Evolutionary conservation across 306 rosid genomes (phyloP), one percentile per base, ranked within the genome.

Genomic region (Dalbergia cochinchinensis): DNA sequence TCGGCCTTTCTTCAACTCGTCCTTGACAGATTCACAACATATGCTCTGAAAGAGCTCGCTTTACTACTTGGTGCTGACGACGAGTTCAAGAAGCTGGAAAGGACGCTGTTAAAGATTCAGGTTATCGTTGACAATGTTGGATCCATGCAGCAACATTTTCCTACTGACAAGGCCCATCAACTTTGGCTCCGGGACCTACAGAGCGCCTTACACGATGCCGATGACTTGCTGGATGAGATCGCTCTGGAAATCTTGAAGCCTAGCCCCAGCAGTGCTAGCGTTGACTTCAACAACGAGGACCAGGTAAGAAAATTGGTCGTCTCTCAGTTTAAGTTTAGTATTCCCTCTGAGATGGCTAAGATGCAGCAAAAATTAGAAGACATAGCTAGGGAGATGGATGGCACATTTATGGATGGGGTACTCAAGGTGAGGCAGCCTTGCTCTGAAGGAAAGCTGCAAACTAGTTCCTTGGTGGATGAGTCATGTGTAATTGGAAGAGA

Each of bases 171-270:
- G 53, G 75, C 67, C 10, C 15, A 37, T 0, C 45, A 37, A 6
- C 20, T 68, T 33, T 73, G 72, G 75, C 80, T 80, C 12, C 11
- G 70, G 7, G 71, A 74, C 19, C 35, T 74, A 11, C 39, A 67
- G 16, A 19, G 5, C 7, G 10, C 42, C 3, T 18, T 67, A 0
- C 8, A 55, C 13, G 76, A 81, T 33, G 80, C 80, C 1, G 80
- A 81, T 13, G 80, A 81, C 19, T 45, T 81, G 0, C 45, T 74
- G 18, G 80, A 73, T 19, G 73, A 65, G 34, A 74, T 81, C 6
- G 74, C 9, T 15, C 2, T 81, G 14, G 76, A 50, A 54, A 13
- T 72, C 11, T 14, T 31, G 35, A 65, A 77, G 10, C 44, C 16
- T 34, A 31, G 42, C 33, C 35, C 58, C 11, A 14, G 6, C 16